Evolutionary conservation across 305 asterid species (phyloP), one percentile per base, ranked within the genome.

Genomic region (Fraxinus greggii): DNA sequence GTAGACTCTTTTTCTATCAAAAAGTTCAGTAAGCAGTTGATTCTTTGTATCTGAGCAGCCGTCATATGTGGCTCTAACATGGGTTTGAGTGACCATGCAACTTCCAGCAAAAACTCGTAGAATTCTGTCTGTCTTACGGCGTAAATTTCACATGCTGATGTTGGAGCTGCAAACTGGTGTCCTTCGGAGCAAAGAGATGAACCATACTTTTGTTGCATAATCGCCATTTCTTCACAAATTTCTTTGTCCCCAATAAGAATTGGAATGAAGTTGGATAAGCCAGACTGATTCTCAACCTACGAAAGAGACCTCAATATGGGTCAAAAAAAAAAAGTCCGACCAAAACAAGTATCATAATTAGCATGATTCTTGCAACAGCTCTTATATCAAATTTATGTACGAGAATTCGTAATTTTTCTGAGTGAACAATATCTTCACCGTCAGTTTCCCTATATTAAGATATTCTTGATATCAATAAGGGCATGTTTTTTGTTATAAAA

Each of bases 261-360:
- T 12, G 99, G 98, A 81, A 96, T 89, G 88, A 94, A 96, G 88
- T 96, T 96, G 78, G 99, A 94, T 83, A 96, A 75, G 26, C 99
- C 99, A 35, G 92, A 96, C 84, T 93, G 93, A 85, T 96, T 96
- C 87, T 96, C 99, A 36, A 96, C 98, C 98, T 96, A 89, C 88
- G 89, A 78, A 81, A 70, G 70, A 82, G 35, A 70, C 33, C 28
- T 80, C 79, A 72, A 73, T 69, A 59, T 19, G 59, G 21, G 67
- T 33, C 77, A 2, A 1, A 54, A 54, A 51, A 51, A 81, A 75
- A n/a, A 74, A 45, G 59, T 35, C 70, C 56, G 48, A 35, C 54
- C 21, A 76, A 63, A 70, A 81, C 42, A 65, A 45, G 17, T 32
- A 78, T 67, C 38, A 1, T 67, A 26, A 54, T 81, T 42, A 42